These are phyloP conservation scores for Neurospora sp. DNA, from an alignment of 495 filamentous ascomycete species.

Conservation along the genomic window DNA sequence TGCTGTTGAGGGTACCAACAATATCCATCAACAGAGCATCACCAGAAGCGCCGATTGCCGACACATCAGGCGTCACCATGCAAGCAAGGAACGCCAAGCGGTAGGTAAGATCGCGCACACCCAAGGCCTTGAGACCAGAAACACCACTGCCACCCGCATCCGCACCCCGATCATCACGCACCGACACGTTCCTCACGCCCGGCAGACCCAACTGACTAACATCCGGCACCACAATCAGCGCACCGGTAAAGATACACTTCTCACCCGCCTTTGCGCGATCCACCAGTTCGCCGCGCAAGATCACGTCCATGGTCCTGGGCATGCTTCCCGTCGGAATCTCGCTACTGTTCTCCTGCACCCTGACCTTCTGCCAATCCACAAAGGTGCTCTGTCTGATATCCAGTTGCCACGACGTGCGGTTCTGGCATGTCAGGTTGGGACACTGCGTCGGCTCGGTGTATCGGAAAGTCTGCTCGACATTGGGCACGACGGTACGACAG, in stretches of 20 bases:
- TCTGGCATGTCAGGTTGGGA: constrained; percentile 82
- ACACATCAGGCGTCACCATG: constrained; percentile 90
- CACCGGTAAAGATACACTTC: constrained; percentile 94
- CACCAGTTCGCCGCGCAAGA: constrained; percentile 95
- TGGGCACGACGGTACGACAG: constrained; percentile 69
- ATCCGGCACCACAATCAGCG: constrained; percentile 92
- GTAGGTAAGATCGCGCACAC: constrained; percentile 93
- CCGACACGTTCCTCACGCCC: constrained; percentile 73
- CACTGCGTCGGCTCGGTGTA: constrained; percentile 97
- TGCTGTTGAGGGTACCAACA: constrained; percentile 69
- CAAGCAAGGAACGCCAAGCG: constrained; percentile 93
- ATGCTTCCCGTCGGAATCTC: constrained; percentile 98
- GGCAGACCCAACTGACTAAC: constrained; percentile 91
- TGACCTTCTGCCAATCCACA: constrained; percentile 97
- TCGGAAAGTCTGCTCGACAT: constrained; percentile 94
- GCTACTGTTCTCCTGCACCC: constrained; percentile 93
- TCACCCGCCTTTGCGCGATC: constrained; percentile 95
- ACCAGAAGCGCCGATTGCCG: constrained; percentile 51
- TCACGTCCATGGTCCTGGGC: constrained; percentile 96
- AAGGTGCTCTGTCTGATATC: constrained; percentile 97
- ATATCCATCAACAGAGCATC: constrained; percentile 50
- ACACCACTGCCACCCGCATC: constrained; percentile 79
- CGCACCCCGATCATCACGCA: constrained; percentile 70
- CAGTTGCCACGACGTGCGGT: constrained; percentile 81
- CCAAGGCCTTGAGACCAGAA: constrained; percentile 78